phyloP scores from a whole-genome alignment of 805 yeast species.

The Suhomyces faveliae region DNA sequence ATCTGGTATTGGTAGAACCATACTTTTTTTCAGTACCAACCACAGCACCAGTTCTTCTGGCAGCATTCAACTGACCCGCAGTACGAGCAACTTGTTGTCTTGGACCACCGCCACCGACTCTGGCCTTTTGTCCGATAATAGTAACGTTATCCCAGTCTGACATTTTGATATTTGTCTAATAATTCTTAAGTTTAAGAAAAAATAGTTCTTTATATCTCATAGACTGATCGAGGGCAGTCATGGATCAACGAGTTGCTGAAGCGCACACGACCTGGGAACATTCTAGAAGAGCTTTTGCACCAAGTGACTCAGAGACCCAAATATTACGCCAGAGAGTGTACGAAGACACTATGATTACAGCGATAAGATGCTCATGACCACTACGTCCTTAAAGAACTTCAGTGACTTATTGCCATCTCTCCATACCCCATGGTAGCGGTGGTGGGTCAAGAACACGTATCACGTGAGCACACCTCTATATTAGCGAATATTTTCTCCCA shows the following conservation, averaged over 20 bases:
- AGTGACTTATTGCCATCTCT: background rate
- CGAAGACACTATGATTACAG: background rate
- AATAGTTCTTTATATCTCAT: background rate
- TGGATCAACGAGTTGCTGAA: constrained; percentile 1
- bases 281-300: constrained; percentile 2
- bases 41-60: constrained; percentile 88
- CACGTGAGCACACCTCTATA: background rate
- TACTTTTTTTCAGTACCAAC: constrained; percentile 93
- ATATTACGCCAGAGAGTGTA: background rate
- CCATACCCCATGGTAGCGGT: background rate
- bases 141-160: constrained; percentile 93
- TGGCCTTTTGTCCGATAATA: constrained; percentile 83
- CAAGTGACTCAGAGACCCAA: background rate
- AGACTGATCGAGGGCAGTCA: background rate
- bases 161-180: constrained; percentile 20
- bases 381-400: background rate
- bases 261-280: constrained; percentile 6
- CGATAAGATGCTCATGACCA: background rate
- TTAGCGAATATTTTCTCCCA: background rate
- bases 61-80: constrained; percentile 79
- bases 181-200: background rate
- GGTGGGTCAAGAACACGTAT: background rate
- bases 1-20: constrained; percentile 55
- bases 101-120: constrained; percentile 87
- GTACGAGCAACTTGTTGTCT: constrained; percentile 80